phyloP scores from a whole-genome alignment of 2,329 filamentous ascomycete species.

The Didymella arachidicola region DNA sequence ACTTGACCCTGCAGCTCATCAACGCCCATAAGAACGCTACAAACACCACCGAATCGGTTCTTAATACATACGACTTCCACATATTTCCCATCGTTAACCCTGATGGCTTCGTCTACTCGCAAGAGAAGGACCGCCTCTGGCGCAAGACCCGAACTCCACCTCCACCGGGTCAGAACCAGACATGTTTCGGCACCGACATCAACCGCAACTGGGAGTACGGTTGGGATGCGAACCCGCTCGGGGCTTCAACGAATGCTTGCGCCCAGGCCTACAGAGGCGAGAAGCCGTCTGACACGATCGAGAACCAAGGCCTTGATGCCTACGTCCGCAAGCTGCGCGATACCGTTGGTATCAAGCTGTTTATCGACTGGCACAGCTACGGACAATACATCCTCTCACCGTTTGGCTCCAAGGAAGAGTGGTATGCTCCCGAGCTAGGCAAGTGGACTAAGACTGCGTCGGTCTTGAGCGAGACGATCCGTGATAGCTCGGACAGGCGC shows the following conservation, averaged over 20 bases:
- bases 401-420: slow-evolving; percentile 41
- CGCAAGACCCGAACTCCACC: slow-evolving; percentile 45
- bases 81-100: slow-evolving; percentile 37
- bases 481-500: slow-evolving; percentile 48
- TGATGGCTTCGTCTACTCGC: slow-evolving; percentile 44
- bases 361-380: slow-evolving; percentile 57
- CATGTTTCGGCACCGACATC: slow-evolving; percentile 45
- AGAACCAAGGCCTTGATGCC: slow-evolving; percentile 29
- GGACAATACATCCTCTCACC: not conserved
- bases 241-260: slow-evolving; percentile 29
- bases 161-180: slow-evolving; percentile 33
- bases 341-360: slow-evolving; percentile 62
- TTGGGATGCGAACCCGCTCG: slow-evolving; percentile 38
- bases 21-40: not conserved
- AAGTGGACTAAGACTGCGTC: slow-evolving; percentile 60
- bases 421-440: slow-evolving; percentile 56
- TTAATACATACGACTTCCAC: slow-evolving; percentile 35
- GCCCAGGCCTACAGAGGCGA: slow-evolving; percentile 41
- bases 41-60: not conserved
- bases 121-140: slow-evolving; percentile 47
- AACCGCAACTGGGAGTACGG: slow-evolving; percentile 48
- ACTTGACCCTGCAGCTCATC: slow-evolving; percentile 28
- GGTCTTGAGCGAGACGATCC: slow-evolving; percentile 59
- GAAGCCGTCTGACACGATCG: slow-evolving; percentile 37
- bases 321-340: slow-evolving; percentile 55